Evolutionary conservation across 352 stramenopile genomes (phyloP).

Genomic region (Phytophthora crassamura): DNA sequence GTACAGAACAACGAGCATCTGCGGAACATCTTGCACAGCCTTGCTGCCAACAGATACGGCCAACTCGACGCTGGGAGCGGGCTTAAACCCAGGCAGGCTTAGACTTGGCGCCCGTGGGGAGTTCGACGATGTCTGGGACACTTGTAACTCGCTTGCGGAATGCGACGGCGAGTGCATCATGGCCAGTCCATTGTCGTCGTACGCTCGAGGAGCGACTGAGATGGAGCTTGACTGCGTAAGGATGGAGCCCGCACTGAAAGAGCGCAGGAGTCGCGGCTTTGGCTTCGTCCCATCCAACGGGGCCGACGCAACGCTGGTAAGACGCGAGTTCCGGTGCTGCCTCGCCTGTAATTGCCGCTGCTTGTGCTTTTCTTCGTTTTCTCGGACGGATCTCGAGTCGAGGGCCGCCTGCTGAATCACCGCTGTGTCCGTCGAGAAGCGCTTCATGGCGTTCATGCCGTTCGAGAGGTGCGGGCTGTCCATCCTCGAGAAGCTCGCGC

Average conservation of each 20-base stretch:
- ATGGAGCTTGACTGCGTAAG: conserved; percentile 47
- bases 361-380: conserved; percentile 53
- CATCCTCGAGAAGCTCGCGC: conserved; percentile 42
- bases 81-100: conserved; percentile 73
- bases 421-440: conserved; percentile 68
- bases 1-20: conserved; percentile 81
- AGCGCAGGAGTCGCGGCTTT: conserved; percentile 52
- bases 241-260: conserved; percentile 73
- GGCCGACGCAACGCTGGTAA: conserved; percentile 44
- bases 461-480: conserved; percentile 35
- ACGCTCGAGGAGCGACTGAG: conserved; percentile 33
- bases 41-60: conserved; percentile 81
- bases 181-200: conserved; percentile 54
- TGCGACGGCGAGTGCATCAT: conserved; percentile 41
- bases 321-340: conserved; percentile 47
- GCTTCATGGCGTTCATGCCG: conserved; percentile 66
- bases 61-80: conserved; percentile 67
- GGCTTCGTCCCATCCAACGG: conserved; percentile 34
- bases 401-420: conserved; percentile 67
- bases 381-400: conserved; percentile 49
- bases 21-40: conserved; percentile 62
- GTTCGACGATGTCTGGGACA: conserved; percentile 10
- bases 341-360: conserved; percentile 32
- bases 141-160: conserved; percentile 26
- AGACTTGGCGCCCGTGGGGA: conserved; percentile 60